These are phyloP conservation scores for Russula sp. DNA, from an alignment of 768 basidiomycete genomes.

Conservation along the genomic window DNA sequence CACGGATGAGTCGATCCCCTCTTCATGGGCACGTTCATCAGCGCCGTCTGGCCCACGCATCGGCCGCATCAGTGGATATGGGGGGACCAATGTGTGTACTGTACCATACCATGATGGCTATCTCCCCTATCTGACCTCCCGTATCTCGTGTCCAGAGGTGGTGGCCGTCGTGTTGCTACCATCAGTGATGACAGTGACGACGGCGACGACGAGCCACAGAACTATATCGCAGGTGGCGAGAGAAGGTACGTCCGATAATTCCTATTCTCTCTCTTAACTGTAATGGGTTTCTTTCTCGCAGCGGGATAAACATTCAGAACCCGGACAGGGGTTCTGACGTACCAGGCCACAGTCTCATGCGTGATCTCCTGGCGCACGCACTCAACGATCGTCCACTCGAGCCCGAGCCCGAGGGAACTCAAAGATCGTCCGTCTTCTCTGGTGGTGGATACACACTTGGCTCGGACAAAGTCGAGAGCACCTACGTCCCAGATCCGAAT, in stretches of 20 bases:
- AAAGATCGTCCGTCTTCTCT: slow-evolving; percentile 43
- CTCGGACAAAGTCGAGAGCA: slow-evolving; percentile 80
- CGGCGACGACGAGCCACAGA: slow-evolving; percentile 38
- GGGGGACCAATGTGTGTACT: slow-evolving; percentile 16
- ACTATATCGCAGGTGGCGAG: slow-evolving; percentile 93
- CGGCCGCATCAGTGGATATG: slow-evolving; percentile 28
- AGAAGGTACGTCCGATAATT: slow-evolving; percentile 50
- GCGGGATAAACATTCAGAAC: slow-evolving; percentile 85
- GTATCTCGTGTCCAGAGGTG: slow-evolving; percentile 11
- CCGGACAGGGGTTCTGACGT: slow-evolving; percentile 48
- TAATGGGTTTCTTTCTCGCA: slow-evolving; percentile 30
- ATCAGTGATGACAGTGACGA: slow-evolving; percentile 48
- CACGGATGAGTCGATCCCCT: not conserved
- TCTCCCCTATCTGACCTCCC: not conserved
- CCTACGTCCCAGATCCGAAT: slow-evolving; percentile 68
- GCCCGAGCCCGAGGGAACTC: slow-evolving; percentile 7
- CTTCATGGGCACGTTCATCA: slow-evolving; percentile 13
- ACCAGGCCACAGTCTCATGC: slow-evolving; percentile 56
- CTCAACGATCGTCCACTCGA: slow-evolving; percentile 46
- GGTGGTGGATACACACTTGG: slow-evolving; percentile 84
- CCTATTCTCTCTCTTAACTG: not conserved
- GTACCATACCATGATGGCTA: not conserved
- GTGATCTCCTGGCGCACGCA: slow-evolving; percentile 74
- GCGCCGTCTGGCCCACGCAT: slow-evolving; percentile 18
- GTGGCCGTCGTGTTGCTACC: slow-evolving; percentile 28